These are phyloP conservation scores for apple (Malus domestica) DNA, from an alignment of 306 rosid genomes.

Conservation along the genomic window DNA sequence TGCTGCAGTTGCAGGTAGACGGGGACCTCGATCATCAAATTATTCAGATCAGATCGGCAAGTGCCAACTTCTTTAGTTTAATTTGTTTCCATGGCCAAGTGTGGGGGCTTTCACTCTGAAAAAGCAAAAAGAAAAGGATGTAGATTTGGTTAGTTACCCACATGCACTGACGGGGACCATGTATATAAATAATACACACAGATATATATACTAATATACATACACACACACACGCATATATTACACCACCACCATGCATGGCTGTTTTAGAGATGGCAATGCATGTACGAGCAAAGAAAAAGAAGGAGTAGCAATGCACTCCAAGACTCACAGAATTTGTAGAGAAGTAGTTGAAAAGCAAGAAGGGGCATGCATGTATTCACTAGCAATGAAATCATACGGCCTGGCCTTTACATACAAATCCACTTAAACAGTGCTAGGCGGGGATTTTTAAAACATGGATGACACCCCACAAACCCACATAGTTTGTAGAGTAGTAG, in stretches of 20 bases:
- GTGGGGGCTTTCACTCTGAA: neutral
- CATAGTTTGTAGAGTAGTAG: no score
- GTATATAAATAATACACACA: neutral
- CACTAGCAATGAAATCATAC: slow-evolving; percentile 16
- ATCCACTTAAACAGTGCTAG: no score
- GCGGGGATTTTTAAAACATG: no score
- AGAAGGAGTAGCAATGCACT: no score
- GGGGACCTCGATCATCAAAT: neutral
- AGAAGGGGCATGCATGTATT: neutral
- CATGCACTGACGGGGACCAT: slow-evolving; percentile 24
- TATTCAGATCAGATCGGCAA: neutral
- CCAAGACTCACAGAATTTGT: neutral
- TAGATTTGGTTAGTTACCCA: slow-evolving; percentile 7
- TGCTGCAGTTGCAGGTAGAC: neutral
- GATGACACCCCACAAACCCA: neutral
- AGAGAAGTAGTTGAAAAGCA: neutral
- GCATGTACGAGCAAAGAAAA: neutral
- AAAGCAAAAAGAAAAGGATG: slow-evolving; percentile 1
- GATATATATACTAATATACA: no score
- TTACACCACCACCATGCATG: neutral
- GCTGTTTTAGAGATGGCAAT: neutral
- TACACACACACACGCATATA: no score
- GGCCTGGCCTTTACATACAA: neutral
- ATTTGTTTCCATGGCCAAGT: neutral
- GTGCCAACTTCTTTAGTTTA: neutral